Base-by-base conservation (phyloP, 139 green algal genomes). In the Chlorella sp. region DNA sequence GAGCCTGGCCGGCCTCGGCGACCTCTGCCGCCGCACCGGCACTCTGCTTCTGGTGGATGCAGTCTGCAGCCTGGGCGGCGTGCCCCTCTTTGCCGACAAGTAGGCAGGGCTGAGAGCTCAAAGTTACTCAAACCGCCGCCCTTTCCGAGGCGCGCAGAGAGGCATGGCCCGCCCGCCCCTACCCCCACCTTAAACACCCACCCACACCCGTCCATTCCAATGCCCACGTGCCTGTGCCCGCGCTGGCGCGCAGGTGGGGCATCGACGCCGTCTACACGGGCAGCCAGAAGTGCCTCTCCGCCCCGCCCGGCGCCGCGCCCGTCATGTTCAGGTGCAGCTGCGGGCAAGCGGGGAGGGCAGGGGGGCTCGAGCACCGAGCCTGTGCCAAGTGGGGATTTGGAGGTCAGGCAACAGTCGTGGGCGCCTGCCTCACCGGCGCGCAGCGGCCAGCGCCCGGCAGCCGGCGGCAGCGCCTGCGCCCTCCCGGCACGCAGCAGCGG, bases 41-140 rank as follows among this genome's bases (percentile, higher is more conserved):
- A 91, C 90, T 2, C 86, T 98, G 84, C 87, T 98, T 76, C 87
- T 97, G 74, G 91, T 98, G 55, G 94, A 98, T 90, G 94, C 94
- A 2, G 94, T 98, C 43, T 90, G 84, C 89, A 90, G 87, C 1
- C 83, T 97, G 77, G 93, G 93, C 31, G 93, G 93, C 29, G 90
- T 97, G 50, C 93, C 93, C 19, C 59, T 97, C 33, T 87, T 77
- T 62, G 81, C 82, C 15, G 86, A 91, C 62, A 73, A 70, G 17
- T 95, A 90, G 89, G 88, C n/a, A n/a, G n/a, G 31, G 12, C 7
- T 45, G 25, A 7, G 59, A 2, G 33, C 59, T 42, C 33, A 1
- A 2, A 4, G 15, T 23, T 40, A 27, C 59, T 45, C 59, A n/a
- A n/a, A n/a, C n/a, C n/a, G n/a, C n/a, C n/a, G 35, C 40, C 48